Evolutionary conservation across 306 rosid species (phyloP).

Genomic region (Notholithocarpus densiflorus): DNA sequence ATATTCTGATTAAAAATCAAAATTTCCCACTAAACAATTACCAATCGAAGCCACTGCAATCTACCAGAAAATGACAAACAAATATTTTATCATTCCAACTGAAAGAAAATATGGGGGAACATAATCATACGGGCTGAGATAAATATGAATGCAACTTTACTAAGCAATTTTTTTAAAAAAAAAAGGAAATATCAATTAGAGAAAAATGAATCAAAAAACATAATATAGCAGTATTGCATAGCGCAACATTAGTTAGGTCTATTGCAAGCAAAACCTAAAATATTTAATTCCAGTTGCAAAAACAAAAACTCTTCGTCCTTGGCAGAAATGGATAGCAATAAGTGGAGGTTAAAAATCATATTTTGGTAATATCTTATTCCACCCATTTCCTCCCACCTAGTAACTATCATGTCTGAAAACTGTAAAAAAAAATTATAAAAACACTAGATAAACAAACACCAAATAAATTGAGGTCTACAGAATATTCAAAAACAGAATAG

Average conservation of each 20-base stretch:
- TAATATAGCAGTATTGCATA: neutral
- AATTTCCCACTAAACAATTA: too few species aligned
- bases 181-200: neutral
- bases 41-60: too few species aligned
- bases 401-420: constrained; percentile 26
- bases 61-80: too few species aligned
- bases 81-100: too few species aligned
- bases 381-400: constrained; percentile 16
- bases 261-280: neutral
- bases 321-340: neutral
- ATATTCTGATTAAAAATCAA: too few species aligned
- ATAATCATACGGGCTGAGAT: too few species aligned
- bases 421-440: constrained; percentile 15
- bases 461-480: constrained; percentile 24
- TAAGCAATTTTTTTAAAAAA: too few species aligned
- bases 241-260: too few species aligned
- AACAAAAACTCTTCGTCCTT: neutral
- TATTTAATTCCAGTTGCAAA: constrained; percentile 13
- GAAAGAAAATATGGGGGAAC: too few species aligned
- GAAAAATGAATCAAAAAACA: neutral
- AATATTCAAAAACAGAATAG: neutral
- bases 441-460: constrained; percentile 17
- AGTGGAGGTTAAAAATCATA: neutral
- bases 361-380: constrained; percentile 1
- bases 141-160: too few species aligned